Base-by-base conservation (phyloP, 495 filamentous ascomycete genomes). In the Penicillium bialowiezense region DNA sequence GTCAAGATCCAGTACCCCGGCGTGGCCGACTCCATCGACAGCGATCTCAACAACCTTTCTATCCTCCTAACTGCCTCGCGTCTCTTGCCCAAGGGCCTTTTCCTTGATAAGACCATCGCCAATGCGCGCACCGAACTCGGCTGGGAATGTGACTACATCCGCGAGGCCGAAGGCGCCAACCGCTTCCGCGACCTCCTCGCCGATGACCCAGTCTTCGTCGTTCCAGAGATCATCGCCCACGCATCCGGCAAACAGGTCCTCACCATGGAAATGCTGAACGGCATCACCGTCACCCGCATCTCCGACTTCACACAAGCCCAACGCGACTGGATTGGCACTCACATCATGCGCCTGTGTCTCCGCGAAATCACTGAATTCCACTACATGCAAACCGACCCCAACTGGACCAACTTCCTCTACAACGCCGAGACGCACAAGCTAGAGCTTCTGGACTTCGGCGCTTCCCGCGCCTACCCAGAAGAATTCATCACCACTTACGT, bases 361-460 rank as follows among this genome's bases (percentile, higher is more conserved):
- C 87, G 91, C 40, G 93, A 98, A 66, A 90, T 97, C 59, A 81
- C 79, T 45, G 89, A 96, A 58, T 98, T 96, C 76, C 80, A 75
- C 35, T 98, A 93, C 75, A 98, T 98, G 93, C 93, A 98, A 70
- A 97, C 93, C 20, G 93, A 98, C 69, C 93, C 93, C 15, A 98
- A 98, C 75, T 98, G 95, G 93, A 97, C 95, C n/a, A 98, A 98
- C 63, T 98, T 98, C 73, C 74, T 97, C 21, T 97, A 88, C 75
- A 96, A 98, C 63, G 67, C 79, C 0, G 43, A 70, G 7, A 84
- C 81, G 2, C 70, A 83, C 44, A 86, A 82, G 57, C 82, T 98
- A 5, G 91, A 97, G 68, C 83, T 98, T 9, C 84, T 98, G 40
- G 93, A 98, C 67, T 98, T 98, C 62, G 93, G 93, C 51, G 93